Percentiles rank a stretch among this genome's conserved stretches.
These are phyloP conservation scores for Axilococcus clingmanii DNA, from an alignment of 139 green algal genomes.

Conservation along the genomic window DNA sequence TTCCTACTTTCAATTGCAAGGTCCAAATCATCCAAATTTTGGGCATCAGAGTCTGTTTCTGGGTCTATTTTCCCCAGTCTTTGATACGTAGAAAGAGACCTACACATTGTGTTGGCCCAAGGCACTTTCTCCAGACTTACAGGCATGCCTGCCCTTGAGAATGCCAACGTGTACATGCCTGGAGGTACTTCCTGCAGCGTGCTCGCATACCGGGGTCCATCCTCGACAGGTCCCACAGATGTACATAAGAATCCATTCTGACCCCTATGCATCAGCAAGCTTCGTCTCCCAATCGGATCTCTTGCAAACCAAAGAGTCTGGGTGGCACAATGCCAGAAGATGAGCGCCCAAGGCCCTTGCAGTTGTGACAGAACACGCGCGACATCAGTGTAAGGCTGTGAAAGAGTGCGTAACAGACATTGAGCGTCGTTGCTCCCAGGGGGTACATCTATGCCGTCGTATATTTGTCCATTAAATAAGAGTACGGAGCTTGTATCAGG, in stretches of 20 bases:
- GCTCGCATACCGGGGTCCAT: not conserved
- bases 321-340: conserved; percentile 53
- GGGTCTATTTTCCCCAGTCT: no score
- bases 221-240: conserved; percentile 20
- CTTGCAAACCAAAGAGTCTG: conserved; percentile 62
- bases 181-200: not conserved
- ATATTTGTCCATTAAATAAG: conserved; percentile 72
- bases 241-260: conserved; percentile 27
- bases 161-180: not conserved
- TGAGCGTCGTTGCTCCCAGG: conserved; percentile 38
- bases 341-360: conserved; percentile 66
- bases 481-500: conserved; percentile 40
- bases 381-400: not conserved
- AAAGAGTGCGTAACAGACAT: conserved; percentile 33
- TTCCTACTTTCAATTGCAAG: not conserved
- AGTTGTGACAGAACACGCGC: conserved; percentile 29
- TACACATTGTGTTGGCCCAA: no score
- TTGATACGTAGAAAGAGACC: no score
- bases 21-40: no score
- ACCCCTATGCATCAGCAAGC: conserved; percentile 53
- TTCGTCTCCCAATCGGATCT: conserved; percentile 58
- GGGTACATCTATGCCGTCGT: conserved; percentile 34
- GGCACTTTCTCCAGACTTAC: no score
- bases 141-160: no score
- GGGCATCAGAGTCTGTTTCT: no score